Conservation (phyloP, 805 yeast species). For the Starmerella bombicola region DNA sequence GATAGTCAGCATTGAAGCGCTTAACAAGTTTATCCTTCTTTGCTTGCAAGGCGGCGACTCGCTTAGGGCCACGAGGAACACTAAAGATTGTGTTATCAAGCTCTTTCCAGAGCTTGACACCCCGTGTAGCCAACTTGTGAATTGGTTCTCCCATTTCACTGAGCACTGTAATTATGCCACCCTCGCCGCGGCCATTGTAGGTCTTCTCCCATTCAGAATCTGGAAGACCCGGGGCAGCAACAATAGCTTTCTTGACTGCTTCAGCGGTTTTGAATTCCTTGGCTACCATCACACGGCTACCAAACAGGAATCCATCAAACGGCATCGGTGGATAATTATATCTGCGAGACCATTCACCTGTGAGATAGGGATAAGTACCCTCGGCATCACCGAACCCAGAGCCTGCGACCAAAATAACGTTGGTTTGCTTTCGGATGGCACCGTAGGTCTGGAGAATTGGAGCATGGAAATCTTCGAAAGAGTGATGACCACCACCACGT, state of each 20-base stretch:
- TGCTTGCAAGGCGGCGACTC: conserved; percentile 60
- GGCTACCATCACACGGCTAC: conserved; percentile 95
- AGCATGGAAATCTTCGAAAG: conserved; percentile 97
- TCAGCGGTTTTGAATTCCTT: conserved; percentile 90
- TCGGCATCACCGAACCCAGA: conserved; percentile 97
- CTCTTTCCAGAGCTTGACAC: conserved; percentile 95
- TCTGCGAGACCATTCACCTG: conserved; percentile 88
- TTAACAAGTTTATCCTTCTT: conserved; percentile 78
- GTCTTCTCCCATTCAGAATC: conserved; percentile 88
- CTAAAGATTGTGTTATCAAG: conserved; percentile 86
- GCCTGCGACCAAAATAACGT: conserved; percentile 88
- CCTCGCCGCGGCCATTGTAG: conserved; percentile 92
- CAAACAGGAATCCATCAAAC: conserved; percentile 90
- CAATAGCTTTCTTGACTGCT: conserved; percentile 87
- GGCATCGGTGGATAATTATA: conserved; percentile 97
- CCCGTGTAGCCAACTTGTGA: conserved; percentile 96
- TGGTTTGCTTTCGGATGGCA: conserved; percentile 79
- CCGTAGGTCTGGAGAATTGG: conserved; percentile 93
- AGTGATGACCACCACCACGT: conserved; percentile 99
- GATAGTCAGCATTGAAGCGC: conserved; percentile 85
- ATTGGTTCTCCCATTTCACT: conserved; percentile 99
- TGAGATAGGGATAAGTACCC: conserved; percentile 92
- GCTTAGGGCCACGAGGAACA: conserved; percentile 76
- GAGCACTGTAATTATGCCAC: conserved; percentile 75
- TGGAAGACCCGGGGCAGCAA: conserved; percentile 77